A percentile compares a stretch with the other conserved stretches of the same genome.
phyloP scores from a whole-genome alignment of 495 filamentous ascomycete species.

The Staphylotrichum tortipilum region DNA sequence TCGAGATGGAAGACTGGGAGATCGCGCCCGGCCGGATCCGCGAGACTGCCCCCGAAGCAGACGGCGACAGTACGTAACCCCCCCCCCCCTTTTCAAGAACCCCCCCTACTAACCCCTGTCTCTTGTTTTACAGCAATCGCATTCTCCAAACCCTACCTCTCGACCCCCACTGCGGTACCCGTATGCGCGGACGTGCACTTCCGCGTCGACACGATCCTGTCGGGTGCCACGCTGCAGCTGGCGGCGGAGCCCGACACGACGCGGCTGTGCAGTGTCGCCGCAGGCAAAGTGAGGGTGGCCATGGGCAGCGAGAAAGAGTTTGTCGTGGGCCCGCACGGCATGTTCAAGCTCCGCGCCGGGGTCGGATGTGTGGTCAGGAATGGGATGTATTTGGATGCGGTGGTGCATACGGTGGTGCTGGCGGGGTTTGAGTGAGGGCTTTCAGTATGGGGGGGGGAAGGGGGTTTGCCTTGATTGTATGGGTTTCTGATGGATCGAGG shows the following conservation, averaged over 20 bases:
- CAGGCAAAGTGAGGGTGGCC: constrained; percentile 29
- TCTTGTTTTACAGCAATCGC: constrained; percentile 19
- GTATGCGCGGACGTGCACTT: constrained; percentile 27
- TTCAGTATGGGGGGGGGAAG: not conserved
- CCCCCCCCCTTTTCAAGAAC: not conserved
- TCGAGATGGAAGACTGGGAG: constrained; percentile 33
- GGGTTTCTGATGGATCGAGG: too few species aligned
- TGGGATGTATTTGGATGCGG: constrained; percentile 27
- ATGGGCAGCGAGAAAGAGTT: constrained; percentile 25
- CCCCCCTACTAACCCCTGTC: too few species aligned
- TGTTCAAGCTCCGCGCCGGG: constrained; percentile 21
- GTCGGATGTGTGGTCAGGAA: constrained; percentile 18
- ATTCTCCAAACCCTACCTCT: constrained; percentile 34
- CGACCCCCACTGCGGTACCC: constrained; percentile 16
- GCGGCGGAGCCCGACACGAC: constrained; percentile 12
- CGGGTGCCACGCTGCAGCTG: constrained; percentile 19
- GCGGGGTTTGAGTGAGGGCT: constrained; percentile 1
- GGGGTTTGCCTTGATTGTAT: not conserved
- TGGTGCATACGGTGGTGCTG: constrained; percentile 25
- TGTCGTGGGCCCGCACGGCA: constrained; percentile 27
- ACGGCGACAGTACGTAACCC: constrained; percentile 20
- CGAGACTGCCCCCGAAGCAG: constrained; percentile 1
- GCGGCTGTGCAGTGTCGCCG: constrained; percentile 26
- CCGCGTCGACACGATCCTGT: constrained; percentile 25
- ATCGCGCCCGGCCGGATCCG: constrained; percentile 17